Base-by-base conservation (phyloP, 2,329 filamentous ascomycete species). In the Ceratocystiopsis sp. region DNA sequence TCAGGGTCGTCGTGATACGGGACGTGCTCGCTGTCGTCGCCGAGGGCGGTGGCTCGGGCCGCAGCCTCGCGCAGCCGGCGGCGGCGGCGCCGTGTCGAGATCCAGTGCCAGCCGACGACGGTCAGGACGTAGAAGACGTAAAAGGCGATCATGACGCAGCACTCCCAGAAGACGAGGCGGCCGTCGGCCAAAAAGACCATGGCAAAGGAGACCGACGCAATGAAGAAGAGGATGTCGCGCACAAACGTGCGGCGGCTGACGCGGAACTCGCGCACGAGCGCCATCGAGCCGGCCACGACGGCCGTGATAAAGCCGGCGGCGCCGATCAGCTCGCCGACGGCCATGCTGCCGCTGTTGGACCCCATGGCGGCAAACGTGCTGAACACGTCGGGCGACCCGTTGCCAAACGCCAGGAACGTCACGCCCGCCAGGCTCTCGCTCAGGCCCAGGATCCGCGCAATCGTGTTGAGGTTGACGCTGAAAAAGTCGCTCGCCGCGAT, bases 401-500 rank as follows among this genome's bases (percentile, higher is more conserved):
- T 98, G 50, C 91, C 91, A 61, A 98, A 93, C 10, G 91, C 91
- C 42, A 98, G 65, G 54, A 98, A 93, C 0, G 91, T 98, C 25
- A 98, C 93, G 34, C 91, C 91, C 0, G 91, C 86, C 61, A 98
- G 71, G 59, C 85, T 96, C 65, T 98, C 87, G 59, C 87, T 95
- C 66, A 98, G 80, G 17, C 89, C 87, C 25, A 96, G 69, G 42
- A 95, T 76, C 45, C 72, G 80, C 18, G 91, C 80, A 53, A 98
- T 91, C 13, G 91, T 96, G 60, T 84, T 91, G 33, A 98, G 71
- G 56, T 98, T 94, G 63, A 96, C 77, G 62, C 87, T 96, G 63
- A 98, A 91, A 66, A 98, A 98, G 63, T 98, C 91, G 61, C 86
- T 95, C 18, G 91, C 91, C 14, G 91, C 91, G 50, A 98, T 95